phyloP scores from a whole-genome alignment of 2,329 filamentous ascomycete genomes.

The Neonectria faginata region DNA sequence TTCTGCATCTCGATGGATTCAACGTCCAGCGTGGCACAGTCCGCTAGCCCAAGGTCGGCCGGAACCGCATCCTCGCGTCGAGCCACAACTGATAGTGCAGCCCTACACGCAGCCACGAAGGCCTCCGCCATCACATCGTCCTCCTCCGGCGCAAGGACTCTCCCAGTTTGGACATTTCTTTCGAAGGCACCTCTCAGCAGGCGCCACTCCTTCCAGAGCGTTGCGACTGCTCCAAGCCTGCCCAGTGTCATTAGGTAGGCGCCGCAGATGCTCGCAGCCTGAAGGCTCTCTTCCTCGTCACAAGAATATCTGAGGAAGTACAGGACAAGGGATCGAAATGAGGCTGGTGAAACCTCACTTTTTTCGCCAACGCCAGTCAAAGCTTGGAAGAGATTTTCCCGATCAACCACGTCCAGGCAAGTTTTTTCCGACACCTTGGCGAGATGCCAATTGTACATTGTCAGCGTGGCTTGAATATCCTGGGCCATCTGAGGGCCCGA shows the following conservation, averaged over 20 bases:
- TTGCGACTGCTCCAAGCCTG: conserved; percentile 48
- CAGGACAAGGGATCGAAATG: conserved; percentile 41
- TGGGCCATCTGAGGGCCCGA: conserved; percentile 17
- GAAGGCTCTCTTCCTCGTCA: not conserved
- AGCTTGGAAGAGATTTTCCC: conserved; percentile 45
- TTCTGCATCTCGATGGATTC: conserved; percentile 34
- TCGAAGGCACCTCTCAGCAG: conserved; percentile 25
- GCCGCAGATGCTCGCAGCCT: conserved; percentile 36
- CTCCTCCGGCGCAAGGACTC: conserved; percentile 2
- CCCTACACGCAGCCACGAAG: conserved; percentile 34
- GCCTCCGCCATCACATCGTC: conserved; percentile 20
- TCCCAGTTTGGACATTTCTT: conserved; percentile 3
- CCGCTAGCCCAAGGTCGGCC: conserved; percentile 33
- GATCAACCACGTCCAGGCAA: conserved; percentile 29
- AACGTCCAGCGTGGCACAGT: conserved; percentile 37
- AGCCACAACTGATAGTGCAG: conserved; percentile 37
- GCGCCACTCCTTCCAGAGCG: conserved; percentile 49
- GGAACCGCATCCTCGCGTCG: conserved; percentile 25
- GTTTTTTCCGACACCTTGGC: not conserved
- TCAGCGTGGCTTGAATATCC: conserved; percentile 42
- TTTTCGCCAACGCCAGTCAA: conserved; percentile 47
- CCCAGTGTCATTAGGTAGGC: conserved; percentile 48
- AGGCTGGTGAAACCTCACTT: conserved; percentile 34
- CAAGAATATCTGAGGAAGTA: conserved; percentile 22
- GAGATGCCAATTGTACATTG: conserved; percentile 33